phyloP scores from a whole-genome alignment of 2,329 filamentous ascomycete species.

The Colletotrichum karsti region DNA sequence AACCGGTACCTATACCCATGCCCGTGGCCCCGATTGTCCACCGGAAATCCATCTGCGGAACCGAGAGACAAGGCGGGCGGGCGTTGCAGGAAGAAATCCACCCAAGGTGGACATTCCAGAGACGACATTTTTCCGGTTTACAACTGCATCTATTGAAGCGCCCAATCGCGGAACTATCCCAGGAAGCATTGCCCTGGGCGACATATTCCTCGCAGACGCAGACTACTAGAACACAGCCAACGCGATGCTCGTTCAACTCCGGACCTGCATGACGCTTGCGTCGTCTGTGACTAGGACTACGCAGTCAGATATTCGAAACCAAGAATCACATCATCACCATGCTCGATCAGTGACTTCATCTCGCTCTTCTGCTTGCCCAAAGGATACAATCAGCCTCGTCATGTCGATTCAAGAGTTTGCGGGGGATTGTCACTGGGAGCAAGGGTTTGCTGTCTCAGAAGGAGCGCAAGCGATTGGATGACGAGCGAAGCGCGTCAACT shows the following conservation, averaged over 20 bases:
- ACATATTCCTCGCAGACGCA: background rate
- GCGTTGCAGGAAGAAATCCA: background rate
- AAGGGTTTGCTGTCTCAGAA: constrained; percentile 15
- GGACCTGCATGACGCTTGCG: background rate
- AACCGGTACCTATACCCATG: background rate
- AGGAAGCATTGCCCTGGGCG: background rate
- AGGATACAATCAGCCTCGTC: constrained; percentile 10
- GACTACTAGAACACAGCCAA: background rate
- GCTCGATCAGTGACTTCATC: constrained; percentile 11
- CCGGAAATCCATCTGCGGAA: constrained; percentile 8
- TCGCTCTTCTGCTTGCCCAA: background rate
- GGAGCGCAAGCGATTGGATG: constrained; percentile 31
- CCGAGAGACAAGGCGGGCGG: background rate
- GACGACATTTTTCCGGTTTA: background rate
- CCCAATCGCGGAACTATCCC: background rate
- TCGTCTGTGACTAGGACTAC: background rate
- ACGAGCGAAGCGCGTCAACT: constrained; percentile 18
- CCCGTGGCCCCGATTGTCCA: constrained; percentile 1
- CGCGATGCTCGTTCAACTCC: background rate
- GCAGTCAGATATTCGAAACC: background rate
- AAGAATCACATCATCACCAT: background rate
- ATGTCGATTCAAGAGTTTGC: constrained; percentile 6
- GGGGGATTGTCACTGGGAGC: constrained; percentile 20
- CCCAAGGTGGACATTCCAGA: background rate
- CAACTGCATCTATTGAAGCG: background rate